phyloP scores from a whole-genome alignment of 2,329 filamentous ascomycete species.

The Coniochaeta sp. region DNA sequence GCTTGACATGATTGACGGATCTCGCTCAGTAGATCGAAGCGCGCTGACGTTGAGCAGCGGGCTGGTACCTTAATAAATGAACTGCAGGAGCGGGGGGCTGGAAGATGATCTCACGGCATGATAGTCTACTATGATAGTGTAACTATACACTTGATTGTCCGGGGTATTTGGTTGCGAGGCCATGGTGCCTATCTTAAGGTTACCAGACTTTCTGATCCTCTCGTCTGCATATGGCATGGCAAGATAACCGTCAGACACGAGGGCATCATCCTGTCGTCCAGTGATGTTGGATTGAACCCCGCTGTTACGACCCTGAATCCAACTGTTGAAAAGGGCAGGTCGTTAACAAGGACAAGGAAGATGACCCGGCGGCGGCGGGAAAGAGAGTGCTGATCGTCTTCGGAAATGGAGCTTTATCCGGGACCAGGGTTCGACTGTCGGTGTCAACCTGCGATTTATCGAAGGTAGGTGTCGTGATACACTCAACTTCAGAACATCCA shows the following conservation, averaged over 20 bases:
- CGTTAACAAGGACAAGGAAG: not conserved
- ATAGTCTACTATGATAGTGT: conserved; percentile 1
- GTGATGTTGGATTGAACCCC: not conserved
- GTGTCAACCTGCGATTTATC: not conserved
- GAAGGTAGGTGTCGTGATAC: too few relatives aligned
- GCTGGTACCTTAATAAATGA: not conserved
- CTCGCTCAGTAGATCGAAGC: not conserved
- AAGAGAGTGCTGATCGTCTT: not conserved
- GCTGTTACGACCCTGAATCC: not conserved
- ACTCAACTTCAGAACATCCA: not conserved
- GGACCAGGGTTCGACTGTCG: not conserved
- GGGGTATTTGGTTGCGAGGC: not conserved
- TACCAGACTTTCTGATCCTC: not conserved
- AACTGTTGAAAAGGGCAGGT: not conserved
- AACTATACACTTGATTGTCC: not conserved
- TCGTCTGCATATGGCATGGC: not conserved
- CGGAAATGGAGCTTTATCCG: not conserved
- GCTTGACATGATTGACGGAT: not conserved
- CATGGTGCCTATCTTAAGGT: not conserved
- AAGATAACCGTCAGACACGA: too few relatives aligned
- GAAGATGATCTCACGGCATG: not conserved
- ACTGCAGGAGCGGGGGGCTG: not conserved
- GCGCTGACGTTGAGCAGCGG: not conserved
- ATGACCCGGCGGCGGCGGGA: not conserved
- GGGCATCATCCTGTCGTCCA: not conserved